Evolutionary conservation across 768 basidiomycete species (phyloP), one percentile per base, ranked within the genome.

Genomic region (Naematelia encephala): DNA sequence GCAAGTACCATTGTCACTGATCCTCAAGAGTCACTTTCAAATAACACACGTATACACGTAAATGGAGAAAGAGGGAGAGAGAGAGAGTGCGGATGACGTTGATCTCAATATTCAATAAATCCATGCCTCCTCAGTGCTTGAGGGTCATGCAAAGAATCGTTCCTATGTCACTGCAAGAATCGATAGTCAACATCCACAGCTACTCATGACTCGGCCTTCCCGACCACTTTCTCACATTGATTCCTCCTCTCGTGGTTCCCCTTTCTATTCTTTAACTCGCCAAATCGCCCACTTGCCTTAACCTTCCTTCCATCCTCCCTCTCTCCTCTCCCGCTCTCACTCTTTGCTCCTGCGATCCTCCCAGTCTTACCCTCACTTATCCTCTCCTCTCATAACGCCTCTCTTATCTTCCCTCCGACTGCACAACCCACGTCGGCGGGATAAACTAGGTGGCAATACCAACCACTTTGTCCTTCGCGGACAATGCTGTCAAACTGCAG

Each of bases 371-470:
- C n/a, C n/a, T n/a, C n/a, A n/a, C n/a, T n/a, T n/a, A n/a, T n/a
- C n/a, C n/a, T n/a, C n/a, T n/a, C n/a, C n/a, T n/a, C n/a, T n/a
- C n/a, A n/a, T n/a, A n/a, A 56, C 28, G 69, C 69, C 69, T 56
- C 64, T 65, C 52, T 61, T 61, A 72, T 72, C 70, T 65, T 72
- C 70, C 56, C 47, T 23, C 64, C 67, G 62, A 62, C 60, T 46
- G n/a, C n/a, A 21, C 25, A 50, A n/a, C 51, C 59, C 57, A 65
- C 56, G 56, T 63, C 60, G 61, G 60, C 46, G 51, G 60, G 70
- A 64, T 72, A 72, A 72, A 72, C 70, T 64, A 72, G 58, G 63
- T 65, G 70, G 70, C 70, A 26, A 70, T 13, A 70, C 56, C 50
- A 56, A 57, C n/a, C 52, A n/a, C n/a, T 19, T 29, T 25, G 28